Percentiles rank a stretch among this genome's conserved stretches.
These are phyloP conservation scores for Epichloe sp. DNA, from an alignment of 2,329 filamentous ascomycete genomes.

Conservation along the genomic window DNA sequence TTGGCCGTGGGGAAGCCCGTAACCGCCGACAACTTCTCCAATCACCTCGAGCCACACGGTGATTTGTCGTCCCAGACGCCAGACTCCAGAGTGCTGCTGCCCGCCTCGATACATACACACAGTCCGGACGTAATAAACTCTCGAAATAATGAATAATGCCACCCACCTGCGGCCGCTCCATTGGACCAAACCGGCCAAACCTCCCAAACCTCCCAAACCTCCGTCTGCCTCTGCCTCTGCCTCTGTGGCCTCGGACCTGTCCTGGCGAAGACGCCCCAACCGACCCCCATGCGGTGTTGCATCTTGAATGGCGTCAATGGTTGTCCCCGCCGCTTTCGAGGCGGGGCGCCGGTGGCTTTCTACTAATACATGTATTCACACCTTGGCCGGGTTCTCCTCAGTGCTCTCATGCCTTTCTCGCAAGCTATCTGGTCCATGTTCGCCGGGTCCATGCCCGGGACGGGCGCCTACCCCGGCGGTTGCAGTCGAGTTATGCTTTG, in stretches of 20 bases:
- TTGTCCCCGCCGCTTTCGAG: not conserved
- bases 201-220: too few relatives aligned
- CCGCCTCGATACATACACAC: too few relatives aligned
- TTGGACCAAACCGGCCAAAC: too few relatives aligned
- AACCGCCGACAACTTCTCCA: conserved; percentile 25
- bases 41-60: conserved; percentile 11
- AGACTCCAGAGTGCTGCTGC: too few relatives aligned
- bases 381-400: not conserved
- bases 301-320: too few relatives aligned
- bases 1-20: conserved; percentile 21
- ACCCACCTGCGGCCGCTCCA: too few relatives aligned
- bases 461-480: conserved; percentile 3
- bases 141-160: too few relatives aligned
- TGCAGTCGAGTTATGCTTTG: not conserved
- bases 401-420: not conserved
- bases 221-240: too few relatives aligned
- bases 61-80: not conserved
- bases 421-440: not conserved
- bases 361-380: not conserved
- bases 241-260: too few relatives aligned
- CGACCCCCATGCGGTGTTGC: too few relatives aligned
- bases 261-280: too few relatives aligned
- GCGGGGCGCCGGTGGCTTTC: not conserved
- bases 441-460: not conserved
- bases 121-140: too few relatives aligned